These are phyloP conservation scores for Saccharomyces hybrid DNA, from an alignment of 1,139 yeast genomes.

Conservation along the genomic window DNA sequence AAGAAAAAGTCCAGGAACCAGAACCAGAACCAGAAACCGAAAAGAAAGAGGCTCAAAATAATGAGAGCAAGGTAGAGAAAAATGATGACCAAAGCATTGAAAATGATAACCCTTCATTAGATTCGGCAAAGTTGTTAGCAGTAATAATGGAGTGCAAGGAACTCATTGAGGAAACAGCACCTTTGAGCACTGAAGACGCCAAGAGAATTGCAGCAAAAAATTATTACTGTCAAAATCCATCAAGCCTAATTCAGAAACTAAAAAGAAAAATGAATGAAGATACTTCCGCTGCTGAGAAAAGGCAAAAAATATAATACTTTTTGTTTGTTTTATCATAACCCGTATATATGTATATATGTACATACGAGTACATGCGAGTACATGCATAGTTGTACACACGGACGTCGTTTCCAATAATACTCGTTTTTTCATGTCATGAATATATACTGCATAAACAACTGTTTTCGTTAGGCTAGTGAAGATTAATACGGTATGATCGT, in stretches of 20 bases:
- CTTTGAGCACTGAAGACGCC: constrained; percentile 54
- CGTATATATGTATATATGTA: background rate
- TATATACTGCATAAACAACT: background rate
- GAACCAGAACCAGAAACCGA: constrained; percentile 4
- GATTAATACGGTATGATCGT: background rate
- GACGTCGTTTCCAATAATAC: background rate
- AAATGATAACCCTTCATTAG: constrained; percentile 10
- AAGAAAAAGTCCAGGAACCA: constrained; percentile 19
- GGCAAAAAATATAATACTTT: constrained; percentile 7
- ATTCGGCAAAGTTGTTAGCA: constrained; percentile 40
- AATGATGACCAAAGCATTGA: constrained; percentile 3
- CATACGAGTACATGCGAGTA: no score
- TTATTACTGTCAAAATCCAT: constrained; percentile 56
- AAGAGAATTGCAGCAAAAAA: constrained; percentile 55
- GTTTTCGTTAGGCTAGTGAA: no score
- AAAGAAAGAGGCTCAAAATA: constrained; percentile 2
- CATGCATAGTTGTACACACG: background rate
- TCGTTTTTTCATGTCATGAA: background rate
- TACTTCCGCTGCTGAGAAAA: constrained; percentile 6
- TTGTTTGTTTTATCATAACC: no score
- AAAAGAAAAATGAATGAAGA: constrained; percentile 20
- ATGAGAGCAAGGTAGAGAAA: constrained; percentile 11
- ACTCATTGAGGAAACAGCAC: constrained; percentile 36
- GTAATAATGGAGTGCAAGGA: constrained; percentile 45
- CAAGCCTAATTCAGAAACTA: constrained; percentile 35